These are phyloP conservation scores for Pyrenopolyporus hunteri DNA, from an alignment of 495 filamentous ascomycete genomes.

Conservation along the genomic window DNA sequence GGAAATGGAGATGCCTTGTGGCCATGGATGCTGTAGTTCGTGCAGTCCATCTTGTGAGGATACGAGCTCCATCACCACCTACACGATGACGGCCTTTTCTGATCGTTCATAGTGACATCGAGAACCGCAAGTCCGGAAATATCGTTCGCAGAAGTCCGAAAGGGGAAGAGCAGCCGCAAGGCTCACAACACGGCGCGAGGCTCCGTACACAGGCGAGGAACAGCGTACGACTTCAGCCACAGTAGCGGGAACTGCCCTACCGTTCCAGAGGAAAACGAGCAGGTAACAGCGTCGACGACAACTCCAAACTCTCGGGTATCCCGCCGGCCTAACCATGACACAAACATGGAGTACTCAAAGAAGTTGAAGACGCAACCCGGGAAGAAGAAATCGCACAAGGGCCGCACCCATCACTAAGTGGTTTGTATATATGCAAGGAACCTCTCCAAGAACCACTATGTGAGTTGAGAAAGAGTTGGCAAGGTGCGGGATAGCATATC, in stretches of 20 bases:
- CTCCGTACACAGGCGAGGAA: slow-evolving; percentile 32
- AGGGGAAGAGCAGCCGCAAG: slow-evolving; percentile 39
- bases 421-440: slow-evolving; percentile 17
- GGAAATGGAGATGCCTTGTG: slow-evolving; percentile 47
- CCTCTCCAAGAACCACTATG: not conserved
- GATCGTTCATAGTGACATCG: slow-evolving; percentile 29
- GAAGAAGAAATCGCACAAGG: slow-evolving; percentile 43
- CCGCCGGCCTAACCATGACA: slow-evolving; percentile 33
- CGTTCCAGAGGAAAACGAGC: slow-evolving; percentile 34
- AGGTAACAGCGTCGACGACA: slow-evolving; percentile 28
- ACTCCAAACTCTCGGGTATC: slow-evolving; percentile 27
- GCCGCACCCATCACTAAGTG: slow-evolving; percentile 32
- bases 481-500: not conserved
- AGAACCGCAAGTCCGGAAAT: slow-evolving; percentile 38
- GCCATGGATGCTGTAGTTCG: slow-evolving; percentile 50
- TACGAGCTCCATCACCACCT: not conserved
- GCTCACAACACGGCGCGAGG: slow-evolving; percentile 25
- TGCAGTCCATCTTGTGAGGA: slow-evolving; percentile 46
- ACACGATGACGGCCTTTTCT: slow-evolving; percentile 5
- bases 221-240: slow-evolving; percentile 34
- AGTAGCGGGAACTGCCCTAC: slow-evolving; percentile 30
- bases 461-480: not conserved
- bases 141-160: slow-evolving; percentile 41
- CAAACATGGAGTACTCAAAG: slow-evolving; percentile 36
- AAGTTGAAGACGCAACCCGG: slow-evolving; percentile 36